A percentile compares a stretch with the other conserved stretches of the same genome.
phyloP scores from a whole-genome alignment of 2,329 filamentous ascomycete species.

The Chaetomiaceae sp. region DNA sequence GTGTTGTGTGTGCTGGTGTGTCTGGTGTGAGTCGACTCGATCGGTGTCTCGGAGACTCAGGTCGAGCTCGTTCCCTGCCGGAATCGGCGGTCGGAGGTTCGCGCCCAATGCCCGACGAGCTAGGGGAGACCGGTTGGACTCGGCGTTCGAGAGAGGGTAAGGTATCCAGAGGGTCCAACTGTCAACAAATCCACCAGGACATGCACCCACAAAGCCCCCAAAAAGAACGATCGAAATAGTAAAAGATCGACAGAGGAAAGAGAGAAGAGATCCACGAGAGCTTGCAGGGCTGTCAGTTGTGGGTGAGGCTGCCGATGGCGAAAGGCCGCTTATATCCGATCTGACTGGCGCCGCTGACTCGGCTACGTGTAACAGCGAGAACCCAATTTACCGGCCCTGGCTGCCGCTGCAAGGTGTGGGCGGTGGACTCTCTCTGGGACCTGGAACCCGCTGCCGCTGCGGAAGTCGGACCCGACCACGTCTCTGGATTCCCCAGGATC shows the following conservation, averaged over 20 bases:
- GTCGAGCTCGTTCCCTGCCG: not conserved
- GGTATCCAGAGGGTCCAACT: not conserved
- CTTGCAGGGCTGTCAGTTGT: too few species aligned
- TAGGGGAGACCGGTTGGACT: not conserved
- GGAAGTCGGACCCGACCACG: constrained; percentile 6
- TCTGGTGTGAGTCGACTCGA: too few species aligned
- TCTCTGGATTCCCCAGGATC: too few species aligned
- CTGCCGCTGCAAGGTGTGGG: constrained; percentile 2
- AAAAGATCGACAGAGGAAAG: not conserved
- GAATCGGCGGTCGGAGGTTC: constrained; percentile 7
- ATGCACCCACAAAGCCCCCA: not conserved
- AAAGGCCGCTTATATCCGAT: constrained; percentile 19
- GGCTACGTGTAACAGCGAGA: constrained; percentile 1
- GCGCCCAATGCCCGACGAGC: constrained; percentile 2
- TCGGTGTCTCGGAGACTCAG: too few species aligned
- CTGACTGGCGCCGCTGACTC: constrained; percentile 12
- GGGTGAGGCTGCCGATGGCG: constrained; percentile 1
- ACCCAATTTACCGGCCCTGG: constrained; percentile 4
- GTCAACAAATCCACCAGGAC: not conserved
- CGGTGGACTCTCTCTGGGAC: too few species aligned
- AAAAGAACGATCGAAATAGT: not conserved
- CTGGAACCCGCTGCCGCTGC: not conserved
- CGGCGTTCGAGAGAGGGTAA: constrained; percentile 4
- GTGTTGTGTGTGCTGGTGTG: not conserved
- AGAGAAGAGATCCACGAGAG: not conserved